phyloP scores from a whole-genome alignment of 805 yeast genomes.

The Saturnispora sanitii region DNA sequence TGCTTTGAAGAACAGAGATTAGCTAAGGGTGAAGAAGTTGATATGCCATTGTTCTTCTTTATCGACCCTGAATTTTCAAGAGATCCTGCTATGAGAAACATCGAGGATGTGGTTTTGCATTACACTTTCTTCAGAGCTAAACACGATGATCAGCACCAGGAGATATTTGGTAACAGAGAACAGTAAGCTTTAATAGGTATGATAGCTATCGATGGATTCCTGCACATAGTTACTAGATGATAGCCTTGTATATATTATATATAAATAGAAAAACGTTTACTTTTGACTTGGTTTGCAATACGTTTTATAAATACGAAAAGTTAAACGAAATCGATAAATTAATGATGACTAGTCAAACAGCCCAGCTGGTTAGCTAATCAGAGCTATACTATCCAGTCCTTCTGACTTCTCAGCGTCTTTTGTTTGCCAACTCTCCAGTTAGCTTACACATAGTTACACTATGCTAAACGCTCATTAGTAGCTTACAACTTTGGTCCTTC shows the following conservation, averaged over 20 bases:
- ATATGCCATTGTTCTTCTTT: constrained; percentile 97
- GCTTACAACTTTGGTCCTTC: constrained; percentile 53
- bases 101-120: constrained; percentile 82
- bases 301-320: no score
- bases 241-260: not conserved
- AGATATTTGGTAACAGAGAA: constrained; percentile 20
- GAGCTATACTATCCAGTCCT: no score
- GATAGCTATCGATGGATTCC: no score
- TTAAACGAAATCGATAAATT: no score
- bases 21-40: constrained; percentile 94
- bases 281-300: no score
- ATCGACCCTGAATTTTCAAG: constrained; percentile 92
- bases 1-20: constrained; percentile 95
- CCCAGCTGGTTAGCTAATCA: no score
- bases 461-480: no score
- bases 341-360: no score
- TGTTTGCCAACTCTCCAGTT: no score
- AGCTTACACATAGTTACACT: no score
- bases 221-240: not conserved
- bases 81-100: constrained; percentile 86
- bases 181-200: constrained; percentile 10
- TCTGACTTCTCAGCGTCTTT: no score
- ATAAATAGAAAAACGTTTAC: no score
- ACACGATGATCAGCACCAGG: constrained; percentile 23
- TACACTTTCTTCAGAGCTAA: constrained; percentile 78